Evolutionary conservation across 2,329 filamentous ascomycete species (phyloP).

Genomic region (Monosporascus sp.): DNA sequence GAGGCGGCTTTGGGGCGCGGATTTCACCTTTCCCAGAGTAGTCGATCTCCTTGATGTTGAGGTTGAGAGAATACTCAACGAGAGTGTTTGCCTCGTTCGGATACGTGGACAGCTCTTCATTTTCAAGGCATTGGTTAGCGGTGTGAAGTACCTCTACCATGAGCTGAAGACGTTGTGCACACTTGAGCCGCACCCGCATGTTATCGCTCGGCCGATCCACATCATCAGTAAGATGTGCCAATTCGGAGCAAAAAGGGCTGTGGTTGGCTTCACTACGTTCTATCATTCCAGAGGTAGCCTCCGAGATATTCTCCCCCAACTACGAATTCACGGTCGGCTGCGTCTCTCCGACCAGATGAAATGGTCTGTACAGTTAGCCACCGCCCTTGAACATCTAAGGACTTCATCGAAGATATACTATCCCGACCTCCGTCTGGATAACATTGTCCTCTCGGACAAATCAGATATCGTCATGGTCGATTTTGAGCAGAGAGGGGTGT

Average conservation of each 20-base stretch:
- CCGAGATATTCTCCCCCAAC: conserved; percentile 48
- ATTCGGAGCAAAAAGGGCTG: conserved; percentile 50
- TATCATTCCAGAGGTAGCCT: conserved; percentile 50
- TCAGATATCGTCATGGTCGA: conserved; percentile 52
- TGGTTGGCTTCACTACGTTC: conserved; percentile 52
- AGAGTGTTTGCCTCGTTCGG: conserved; percentile 52
- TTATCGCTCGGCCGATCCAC: conserved; percentile 47
- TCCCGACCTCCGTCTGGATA: conserved; percentile 55
- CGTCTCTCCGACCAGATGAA: conserved; percentile 39
- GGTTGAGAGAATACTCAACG: conserved; percentile 50
- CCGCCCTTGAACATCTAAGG: conserved; percentile 46
- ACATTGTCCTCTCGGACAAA: conserved; percentile 46
- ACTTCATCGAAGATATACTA: conserved; percentile 44
- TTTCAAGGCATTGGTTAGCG: conserved; percentile 54
- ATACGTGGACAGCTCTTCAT: conserved; percentile 40
- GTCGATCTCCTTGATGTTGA: conserved; percentile 46
- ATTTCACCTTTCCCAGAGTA: conserved; percentile 36
- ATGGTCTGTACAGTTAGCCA: conserved; percentile 50
- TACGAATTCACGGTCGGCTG: conserved; percentile 41
- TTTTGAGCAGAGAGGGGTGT: conserved; percentile 58
- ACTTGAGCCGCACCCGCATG: conserved; percentile 45
- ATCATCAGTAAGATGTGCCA: conserved; percentile 50
- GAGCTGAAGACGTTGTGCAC: conserved; percentile 52
- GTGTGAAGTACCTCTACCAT: conserved; percentile 56
- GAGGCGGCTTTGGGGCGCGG: conserved; percentile 36